Percentiles rank a stretch among this genome's conserved stretches.
phyloP scores from a whole-genome alignment of 768 basidiomycete species.

The Tremella mesenterica region DNA sequence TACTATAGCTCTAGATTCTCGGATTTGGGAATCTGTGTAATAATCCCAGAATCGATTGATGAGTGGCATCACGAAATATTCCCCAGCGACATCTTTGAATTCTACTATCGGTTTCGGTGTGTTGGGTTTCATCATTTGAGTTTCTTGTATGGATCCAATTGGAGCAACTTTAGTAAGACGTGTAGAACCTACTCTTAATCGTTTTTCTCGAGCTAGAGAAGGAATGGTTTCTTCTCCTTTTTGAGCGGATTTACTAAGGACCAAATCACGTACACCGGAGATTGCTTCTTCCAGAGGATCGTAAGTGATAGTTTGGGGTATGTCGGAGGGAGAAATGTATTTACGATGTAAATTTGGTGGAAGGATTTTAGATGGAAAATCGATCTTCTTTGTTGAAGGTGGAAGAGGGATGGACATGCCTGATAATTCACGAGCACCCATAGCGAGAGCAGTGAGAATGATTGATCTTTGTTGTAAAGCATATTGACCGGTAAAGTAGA shows the following conservation, averaged over 20 bases:
- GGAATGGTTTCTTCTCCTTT: conserved; percentile 54
- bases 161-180: conserved; percentile 21
- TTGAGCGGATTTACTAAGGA: conserved; percentile 58
- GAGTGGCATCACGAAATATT: conserved; percentile 79
- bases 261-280: conserved; percentile 55
- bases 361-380: conserved; percentile 75
- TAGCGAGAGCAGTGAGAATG: conserved; percentile 74
- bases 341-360: conserved; percentile 63
- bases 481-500: conserved; percentile 90
- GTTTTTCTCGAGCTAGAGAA: conserved; percentile 62
- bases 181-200: conserved; percentile 53
- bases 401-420: conserved; percentile 46
- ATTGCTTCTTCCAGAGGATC: conserved; percentile 55
- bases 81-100: conserved; percentile 61
- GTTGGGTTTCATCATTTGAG: conserved; percentile 10
- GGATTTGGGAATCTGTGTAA: conserved; percentile 69
- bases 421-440: conserved; percentile 77
- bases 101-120: conserved; percentile 36
- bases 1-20: conserved; percentile 56
- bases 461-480: conserved; percentile 74
- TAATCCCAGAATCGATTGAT: conserved; percentile 94
- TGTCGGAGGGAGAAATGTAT: conserved; percentile 51
- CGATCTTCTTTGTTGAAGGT: conserved; percentile 37
- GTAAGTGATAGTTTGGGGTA: conserved; percentile 2
- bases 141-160: conserved; percentile 14